These are phyloP conservation scores for Astrothelium subdiscretum DNA, from an alignment of 495 filamentous ascomycete genomes.

Conservation along the genomic window DNA sequence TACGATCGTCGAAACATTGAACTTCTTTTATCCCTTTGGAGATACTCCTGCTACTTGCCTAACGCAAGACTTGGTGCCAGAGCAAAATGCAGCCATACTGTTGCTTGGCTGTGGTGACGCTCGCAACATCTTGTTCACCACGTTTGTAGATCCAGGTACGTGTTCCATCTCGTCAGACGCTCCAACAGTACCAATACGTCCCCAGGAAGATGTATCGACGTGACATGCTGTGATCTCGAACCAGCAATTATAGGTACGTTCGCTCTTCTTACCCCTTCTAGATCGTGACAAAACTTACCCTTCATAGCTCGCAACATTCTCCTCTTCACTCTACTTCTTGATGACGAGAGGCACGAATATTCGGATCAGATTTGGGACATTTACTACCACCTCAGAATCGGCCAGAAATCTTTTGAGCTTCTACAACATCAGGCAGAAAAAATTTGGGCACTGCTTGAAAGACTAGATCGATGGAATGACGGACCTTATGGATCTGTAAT, in stretches of 20 bases:
- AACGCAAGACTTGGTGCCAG: constrained; percentile 36
- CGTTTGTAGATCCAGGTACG: constrained; percentile 20
- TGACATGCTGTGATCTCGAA: constrained; percentile 39
- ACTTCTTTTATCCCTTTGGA: constrained; percentile 37
- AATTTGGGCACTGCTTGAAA: constrained; percentile 26
- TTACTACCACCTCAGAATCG: constrained; percentile 42
- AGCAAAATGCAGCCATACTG: constrained; percentile 36
- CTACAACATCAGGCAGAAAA: constrained; percentile 30
- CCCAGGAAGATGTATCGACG: constrained; percentile 10
- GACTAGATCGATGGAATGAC: constrained; percentile 19
- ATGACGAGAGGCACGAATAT: constrained; percentile 20
- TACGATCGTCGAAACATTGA: not conserved
- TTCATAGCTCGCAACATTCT: constrained; percentile 42
- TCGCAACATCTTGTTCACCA: constrained; percentile 40
- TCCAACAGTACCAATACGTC: constrained; percentile 3
- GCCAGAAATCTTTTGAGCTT: constrained; percentile 25
- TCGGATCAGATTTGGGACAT: constrained; percentile 37
- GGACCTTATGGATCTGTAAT: constrained; percentile 19
- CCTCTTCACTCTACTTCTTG: constrained; percentile 35
- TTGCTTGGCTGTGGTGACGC: constrained; percentile 43
- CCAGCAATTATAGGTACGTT: constrained; percentile 33
- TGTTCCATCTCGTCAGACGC: not conserved
- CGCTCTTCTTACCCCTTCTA: not conserved
- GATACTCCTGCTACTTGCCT: constrained; percentile 42
- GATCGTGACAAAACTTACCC: not conserved